Evolutionary conservation across 1,284 basidiomycete genomes (phyloP).

Genomic region (Exobasidium rhododendri): DNA sequence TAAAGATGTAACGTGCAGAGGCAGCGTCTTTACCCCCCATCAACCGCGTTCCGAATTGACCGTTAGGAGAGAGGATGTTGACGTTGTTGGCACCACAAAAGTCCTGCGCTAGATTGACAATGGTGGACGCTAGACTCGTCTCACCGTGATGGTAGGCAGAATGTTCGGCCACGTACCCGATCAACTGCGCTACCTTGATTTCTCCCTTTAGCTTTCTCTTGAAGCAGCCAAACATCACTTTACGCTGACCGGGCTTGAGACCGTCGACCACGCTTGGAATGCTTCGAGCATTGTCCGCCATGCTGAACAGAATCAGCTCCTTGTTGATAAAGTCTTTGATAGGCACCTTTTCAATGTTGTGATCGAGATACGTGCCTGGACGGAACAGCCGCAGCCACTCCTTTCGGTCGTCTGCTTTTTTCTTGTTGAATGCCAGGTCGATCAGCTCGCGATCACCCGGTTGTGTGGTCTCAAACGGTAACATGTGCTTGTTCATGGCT

Average conservation of each 20-base stretch:
- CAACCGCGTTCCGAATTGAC: conserved; percentile 83
- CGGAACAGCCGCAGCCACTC: conserved; percentile 96
- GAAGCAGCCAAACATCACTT: conserved; percentile 93
- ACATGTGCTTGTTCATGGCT: conserved; percentile 87
- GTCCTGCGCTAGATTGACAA: conserved; percentile 89
- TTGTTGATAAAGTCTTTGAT: conserved; percentile 96
- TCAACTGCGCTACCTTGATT: conserved; percentile 93
- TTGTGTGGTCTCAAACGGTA: conserved; percentile 79
- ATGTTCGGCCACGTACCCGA: conserved; percentile 89
- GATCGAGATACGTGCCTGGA: conserved; percentile 93
- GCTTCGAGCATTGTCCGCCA: conserved; percentile 97
- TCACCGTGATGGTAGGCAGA: conserved; percentile 98
- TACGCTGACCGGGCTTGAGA: conserved; percentile 97
- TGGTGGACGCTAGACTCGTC: conserved; percentile 77
- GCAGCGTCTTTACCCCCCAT: conserved; percentile 67
- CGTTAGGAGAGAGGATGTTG: conserved; percentile 82
- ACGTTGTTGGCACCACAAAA: conserved; percentile 96
- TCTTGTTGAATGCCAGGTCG: conserved; percentile 99
- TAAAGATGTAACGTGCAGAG: conserved; percentile 94
- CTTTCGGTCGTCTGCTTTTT: conserved; percentile 97
- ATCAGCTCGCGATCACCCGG: conserved; percentile 84
- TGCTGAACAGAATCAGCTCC: conserved; percentile 96
- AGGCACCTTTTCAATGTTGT: conserved; percentile 79
- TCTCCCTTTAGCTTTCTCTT: conserved; percentile 88
- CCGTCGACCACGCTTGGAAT: conserved; percentile 80